A percentile compares a stretch with the other conserved stretches of the same genome.
These are phyloP conservation scores for Lycium barbarum DNA, from an alignment of 257 asterid species.

Conservation along the genomic window DNA sequence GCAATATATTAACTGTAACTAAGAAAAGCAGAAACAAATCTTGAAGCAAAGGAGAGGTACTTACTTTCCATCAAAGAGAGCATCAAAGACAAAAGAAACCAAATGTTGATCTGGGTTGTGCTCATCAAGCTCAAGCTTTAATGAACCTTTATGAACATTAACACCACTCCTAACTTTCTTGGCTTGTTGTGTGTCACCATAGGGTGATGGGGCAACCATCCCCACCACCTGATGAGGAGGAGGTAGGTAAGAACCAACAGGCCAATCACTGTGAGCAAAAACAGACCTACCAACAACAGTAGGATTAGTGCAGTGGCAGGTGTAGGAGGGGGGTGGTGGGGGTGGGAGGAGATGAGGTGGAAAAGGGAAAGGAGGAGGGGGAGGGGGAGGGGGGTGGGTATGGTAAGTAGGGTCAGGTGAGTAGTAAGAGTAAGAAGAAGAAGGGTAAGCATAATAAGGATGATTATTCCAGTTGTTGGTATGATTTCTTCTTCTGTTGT, in stretches of 20 bases:
- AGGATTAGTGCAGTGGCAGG: slow-evolving; percentile 50
- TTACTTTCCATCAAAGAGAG: slow-evolving; percentile 68
- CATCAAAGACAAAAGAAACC: slow-evolving; percentile 71
- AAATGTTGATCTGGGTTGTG: slow-evolving; percentile 52
- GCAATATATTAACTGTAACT: not conserved
- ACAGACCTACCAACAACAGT: slow-evolving; percentile 53
- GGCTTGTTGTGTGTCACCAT: slow-evolving; percentile 48
- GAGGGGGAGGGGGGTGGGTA: slow-evolving; percentile 38
- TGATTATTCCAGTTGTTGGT: not conserved
- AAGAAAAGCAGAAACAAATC: not conserved
- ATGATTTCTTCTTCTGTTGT: slow-evolving; percentile 32
- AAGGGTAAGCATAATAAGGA: slow-evolving; percentile 36
- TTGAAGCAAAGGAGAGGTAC: not conserved
- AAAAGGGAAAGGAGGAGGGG: slow-evolving; percentile 39
- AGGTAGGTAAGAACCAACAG: slow-evolving; percentile 40
- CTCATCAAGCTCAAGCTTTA: slow-evolving; percentile 60
- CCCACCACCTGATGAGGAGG: slow-evolving; percentile 36
- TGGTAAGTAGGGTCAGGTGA: slow-evolving; percentile 48
- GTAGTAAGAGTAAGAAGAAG: slow-evolving; percentile 32
- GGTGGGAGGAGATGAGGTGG: slow-evolving; percentile 44
- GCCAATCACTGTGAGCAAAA: slow-evolving; percentile 42
- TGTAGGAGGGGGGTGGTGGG: slow-evolving; percentile 44
- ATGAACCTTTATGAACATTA: slow-evolving; percentile 67
- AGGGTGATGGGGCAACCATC: slow-evolving; percentile 39
- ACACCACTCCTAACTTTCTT: slow-evolving; percentile 66